Evolutionary conservation across 768 basidiomycete species (phyloP), one percentile per base, ranked within the genome.

Genomic region (Amanita rubescens): DNA sequence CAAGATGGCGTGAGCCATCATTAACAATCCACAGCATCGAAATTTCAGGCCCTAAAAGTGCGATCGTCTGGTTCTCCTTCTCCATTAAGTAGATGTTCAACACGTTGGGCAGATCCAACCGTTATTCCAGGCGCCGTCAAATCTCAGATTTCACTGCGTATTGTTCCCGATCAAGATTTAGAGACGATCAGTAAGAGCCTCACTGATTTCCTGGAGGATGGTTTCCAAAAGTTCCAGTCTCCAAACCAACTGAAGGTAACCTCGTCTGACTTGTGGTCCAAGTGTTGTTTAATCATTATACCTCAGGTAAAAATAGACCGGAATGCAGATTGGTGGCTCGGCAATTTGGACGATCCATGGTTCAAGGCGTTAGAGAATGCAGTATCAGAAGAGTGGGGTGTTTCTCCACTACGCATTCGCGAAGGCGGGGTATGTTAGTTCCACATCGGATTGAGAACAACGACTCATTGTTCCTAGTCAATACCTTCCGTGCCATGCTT

Each of bases 301-400:
- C 24, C 24, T 32, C 58, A 94, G 90, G 75, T 94, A 58, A 76
- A 72, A 17, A 81, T 96, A 50, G 82, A 87, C 39, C 88, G 91
- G 55, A 85, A 80, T 2, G 94, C 93, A 0, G 87, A 94, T 61
- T 98, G 94, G 94, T 99, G 95, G 95, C 76, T 99, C 2, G 93
- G 94, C 0, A 82, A 87, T 51, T 77, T 95, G 37, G 81, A 90
- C 51, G 85, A 87, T 55, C 78, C 78, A 3, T 96, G 90, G 83
- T 95, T 94, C 73, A 79, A 83, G 58, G 84, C 89, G 0, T 75
- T 99, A 48, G 91, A 95, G 64, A 71, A 74, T 35, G 87, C 92
- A 19, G 83, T 99, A 0, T 73, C 77, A 46, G 84, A 89, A 42
- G 91, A 94, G 61, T 99, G 95, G 95, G 84, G 84, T 4, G 72